Base-by-base conservation (phyloP, 805 yeast genomes). In the Kodamaea hsintzibuensis region DNA sequence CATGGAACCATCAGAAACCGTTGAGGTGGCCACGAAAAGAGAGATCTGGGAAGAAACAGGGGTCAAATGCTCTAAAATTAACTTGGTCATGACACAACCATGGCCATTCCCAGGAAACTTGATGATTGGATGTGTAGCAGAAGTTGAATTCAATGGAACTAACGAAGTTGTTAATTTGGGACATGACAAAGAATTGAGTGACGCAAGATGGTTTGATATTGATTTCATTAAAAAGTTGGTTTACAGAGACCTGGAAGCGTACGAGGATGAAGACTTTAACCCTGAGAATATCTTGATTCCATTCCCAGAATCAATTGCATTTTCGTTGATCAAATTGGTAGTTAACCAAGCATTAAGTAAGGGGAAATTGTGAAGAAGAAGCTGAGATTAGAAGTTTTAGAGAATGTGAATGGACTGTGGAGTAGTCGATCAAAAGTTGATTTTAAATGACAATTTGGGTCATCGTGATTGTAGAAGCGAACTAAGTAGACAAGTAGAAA, bases 21-120 rank as follows among this genome's bases (percentile, higher is more conserved):
- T 93, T 17, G 98, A 93, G 69, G 86, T 83, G 47, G 95, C 97
- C 10, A 88, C 93, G 18, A 75, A 85, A 45, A 77, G 99, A 58
- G 99, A 93, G 68, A 87, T 89, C 30, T 92, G 95, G 91, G 99
- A 93, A 68, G 99, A 93, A 69, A 86, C 98, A 4, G 99, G 99
- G 7, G 88, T 91, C 37, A 78, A 71, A 51, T 84, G 84, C 51
- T 59, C 70, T 2, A 68, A 79, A 27, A 87, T 93, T 27, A 70
- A 77, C 50, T 79, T 93, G 51, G 71, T 86, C 18, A 77, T 84
- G 61, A 82, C 95, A 10, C 98, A 93, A 71, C 98, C 99, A 2
- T 93, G 99, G 99, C 99, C 99, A 14, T 93, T 85, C 69, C 98
- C 98, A 1, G 91, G 90, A 0, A 91, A 87, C 66, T 71, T 93